Conservation (phyloP, 2,329 filamentous ascomycete genomes). For the Colletotrichum coccodes region DNA sequence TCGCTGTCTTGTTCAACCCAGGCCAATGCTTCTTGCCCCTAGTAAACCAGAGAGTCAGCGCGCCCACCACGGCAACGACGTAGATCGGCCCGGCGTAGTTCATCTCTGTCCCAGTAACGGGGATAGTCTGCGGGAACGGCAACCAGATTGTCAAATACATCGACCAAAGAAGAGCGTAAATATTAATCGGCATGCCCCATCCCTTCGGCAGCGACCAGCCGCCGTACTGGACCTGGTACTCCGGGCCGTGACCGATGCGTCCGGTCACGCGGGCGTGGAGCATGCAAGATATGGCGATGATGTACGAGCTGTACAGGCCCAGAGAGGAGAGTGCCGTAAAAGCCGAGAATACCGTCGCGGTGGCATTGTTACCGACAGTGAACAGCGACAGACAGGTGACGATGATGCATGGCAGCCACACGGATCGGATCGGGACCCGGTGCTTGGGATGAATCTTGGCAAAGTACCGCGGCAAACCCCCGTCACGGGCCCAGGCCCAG, state of each 20-base stretch:
- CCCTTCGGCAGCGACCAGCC: conserved; percentile 23
- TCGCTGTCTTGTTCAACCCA: conserved; percentile 25
- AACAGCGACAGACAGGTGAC: conserved; percentile 25
- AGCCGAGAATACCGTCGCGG: conserved; percentile 29
- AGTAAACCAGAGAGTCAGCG: conserved; percentile 23
- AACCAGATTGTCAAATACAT: conserved; percentile 25
- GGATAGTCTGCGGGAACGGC: conserved; percentile 27
- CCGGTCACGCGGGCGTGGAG: conserved; percentile 24
- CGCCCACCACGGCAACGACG: conserved; percentile 16
- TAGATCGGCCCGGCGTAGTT: conserved; percentile 27
- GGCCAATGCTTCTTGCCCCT: conserved; percentile 30
- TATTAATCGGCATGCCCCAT: conserved; percentile 21
- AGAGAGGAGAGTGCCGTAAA: conserved; percentile 28
- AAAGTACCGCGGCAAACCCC: conserved; percentile 27
- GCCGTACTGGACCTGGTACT: conserved; percentile 22
- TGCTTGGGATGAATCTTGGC: conserved; percentile 24
- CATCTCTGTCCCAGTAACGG: conserved; percentile 29
- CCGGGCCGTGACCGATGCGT: conserved; percentile 19
- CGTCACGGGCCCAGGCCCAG: conserved; percentile 28
- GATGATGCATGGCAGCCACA: conserved; percentile 28
- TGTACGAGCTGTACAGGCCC: conserved; percentile 30
- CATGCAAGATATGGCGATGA: conserved; percentile 30
- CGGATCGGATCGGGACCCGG: conserved; percentile 23
- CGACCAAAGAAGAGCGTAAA: conserved; percentile 27
- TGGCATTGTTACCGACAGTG: conserved; percentile 26